These are phyloP conservation scores for Calonectria pseudoreteaudii DNA, from an alignment of 2,329 filamentous ascomycete genomes.

Conservation along the genomic window DNA sequence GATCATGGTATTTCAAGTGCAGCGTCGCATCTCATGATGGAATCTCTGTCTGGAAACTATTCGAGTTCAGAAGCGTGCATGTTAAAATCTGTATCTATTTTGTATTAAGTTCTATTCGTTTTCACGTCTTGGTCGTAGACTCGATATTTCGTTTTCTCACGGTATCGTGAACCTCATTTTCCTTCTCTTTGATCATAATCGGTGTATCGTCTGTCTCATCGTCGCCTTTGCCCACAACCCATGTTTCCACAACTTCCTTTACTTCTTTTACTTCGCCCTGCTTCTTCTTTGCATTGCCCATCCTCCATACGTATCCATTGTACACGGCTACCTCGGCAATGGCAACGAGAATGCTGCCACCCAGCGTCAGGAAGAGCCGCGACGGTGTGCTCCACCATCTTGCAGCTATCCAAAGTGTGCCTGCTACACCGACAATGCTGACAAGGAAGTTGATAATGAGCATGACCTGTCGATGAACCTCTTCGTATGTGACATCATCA, in stretches of 20 bases:
- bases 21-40: background rate
- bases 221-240: constrained; percentile 67
- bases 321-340: constrained; percentile 84
- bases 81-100: background rate
- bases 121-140: constrained; percentile 17
- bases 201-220: constrained; percentile 39
- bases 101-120: background rate
- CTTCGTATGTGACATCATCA: constrained; percentile 76
- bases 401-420: constrained; percentile 82
- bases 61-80: too few species aligned
- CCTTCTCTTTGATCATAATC: constrained; percentile 40
- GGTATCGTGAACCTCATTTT: constrained; percentile 26
- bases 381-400: constrained; percentile 81
- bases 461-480: constrained; percentile 83
- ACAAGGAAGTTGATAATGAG: constrained; percentile 92
- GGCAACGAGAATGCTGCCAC: constrained; percentile 76
- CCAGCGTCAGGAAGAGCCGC: constrained; percentile 77
- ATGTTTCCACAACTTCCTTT: constrained; percentile 78
- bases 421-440: constrained; percentile 83
- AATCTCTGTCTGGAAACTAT: background rate
- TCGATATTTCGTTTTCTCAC: constrained; percentile 44
- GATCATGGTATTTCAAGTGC: background rate
- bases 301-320: constrained; percentile 77
- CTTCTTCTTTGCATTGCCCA: constrained; percentile 74
- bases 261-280: constrained; percentile 72